These are phyloP conservation scores for Adansonia madagascariensis DNA, from an alignment of 441 rosid genomes.

Conservation along the genomic window DNA sequence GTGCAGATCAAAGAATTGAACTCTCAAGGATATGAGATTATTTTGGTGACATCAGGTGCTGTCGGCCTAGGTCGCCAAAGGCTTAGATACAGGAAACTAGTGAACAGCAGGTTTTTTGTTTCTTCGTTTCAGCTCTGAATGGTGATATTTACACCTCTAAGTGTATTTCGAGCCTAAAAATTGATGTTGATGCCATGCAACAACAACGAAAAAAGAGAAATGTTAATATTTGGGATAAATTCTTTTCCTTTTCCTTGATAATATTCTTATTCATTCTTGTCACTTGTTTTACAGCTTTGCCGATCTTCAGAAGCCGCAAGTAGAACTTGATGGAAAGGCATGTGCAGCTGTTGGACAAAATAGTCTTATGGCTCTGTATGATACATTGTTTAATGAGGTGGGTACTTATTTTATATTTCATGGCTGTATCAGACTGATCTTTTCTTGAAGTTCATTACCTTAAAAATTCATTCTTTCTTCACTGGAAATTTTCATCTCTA, in stretches of 20 bases:
- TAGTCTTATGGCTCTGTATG: constrained; percentile 94
- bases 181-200: background rate
- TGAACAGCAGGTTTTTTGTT: constrained; percentile 81
- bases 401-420: constrained; percentile 8
- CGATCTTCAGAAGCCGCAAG: constrained; percentile 93
- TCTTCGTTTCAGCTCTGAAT: background rate
- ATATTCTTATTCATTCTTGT: constrained; percentile 7
- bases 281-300: constrained; percentile 64
- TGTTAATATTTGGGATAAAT: background rate
- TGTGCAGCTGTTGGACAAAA: constrained; percentile 99
- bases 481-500: background rate
- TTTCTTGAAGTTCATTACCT: constrained; percentile 5
- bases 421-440: background rate
- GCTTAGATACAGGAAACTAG: constrained; percentile 79
- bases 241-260: background rate
- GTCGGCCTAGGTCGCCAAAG: constrained; percentile 98
- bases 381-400: constrained; percentile 87
- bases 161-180: background rate
- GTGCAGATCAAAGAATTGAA: constrained; percentile 85
- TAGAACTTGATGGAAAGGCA: constrained; percentile 92
- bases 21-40: constrained; percentile 78
- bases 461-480: constrained; percentile 6
- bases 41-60: constrained; percentile 95
- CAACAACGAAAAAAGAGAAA: background rate
- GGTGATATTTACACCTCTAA: background rate